Percentiles rank a stretch among this genome's conserved stretches.
Evolutionary conservation across 257 asterid genomes (phyloP).

Genomic region (Plantago elongata): DNA sequence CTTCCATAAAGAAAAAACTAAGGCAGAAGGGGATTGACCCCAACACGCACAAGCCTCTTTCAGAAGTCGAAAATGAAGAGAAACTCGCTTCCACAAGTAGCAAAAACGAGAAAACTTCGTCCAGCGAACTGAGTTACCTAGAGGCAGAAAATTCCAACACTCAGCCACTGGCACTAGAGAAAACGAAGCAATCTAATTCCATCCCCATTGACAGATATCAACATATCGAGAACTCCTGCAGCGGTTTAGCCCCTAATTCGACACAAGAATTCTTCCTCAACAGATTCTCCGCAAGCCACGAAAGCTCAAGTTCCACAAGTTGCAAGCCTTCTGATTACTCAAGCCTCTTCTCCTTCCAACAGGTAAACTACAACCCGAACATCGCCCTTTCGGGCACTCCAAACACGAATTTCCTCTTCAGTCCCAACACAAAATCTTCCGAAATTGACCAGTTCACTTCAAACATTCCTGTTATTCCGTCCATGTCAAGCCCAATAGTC

Average conservation of each 20-base stretch:
- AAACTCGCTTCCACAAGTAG: slow-evolving; percentile 21
- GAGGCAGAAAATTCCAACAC: slow-evolving; percentile 30
- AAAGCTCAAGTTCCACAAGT: slow-evolving; percentile 23
- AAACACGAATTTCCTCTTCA: slow-evolving; percentile 33
- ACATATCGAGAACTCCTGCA: slow-evolving; percentile 13
- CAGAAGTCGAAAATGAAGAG: slow-evolving; percentile 41
- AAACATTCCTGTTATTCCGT: slow-evolving; percentile 10
- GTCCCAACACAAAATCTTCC: slow-evolving; percentile 25
- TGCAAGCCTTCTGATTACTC: slow-evolving; percentile 32
- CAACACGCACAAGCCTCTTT: slow-evolving; percentile 69
- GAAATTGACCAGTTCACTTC: slow-evolving; percentile 32
- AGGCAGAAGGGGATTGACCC: slow-evolving; percentile 85
- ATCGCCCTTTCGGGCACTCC: slow-evolving; percentile 41
- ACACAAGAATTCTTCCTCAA: slow-evolving; percentile 67
- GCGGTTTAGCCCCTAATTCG: slow-evolving; percentile 19
- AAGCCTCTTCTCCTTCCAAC: slow-evolving; percentile 45
- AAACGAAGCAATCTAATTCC: slow-evolving; percentile 19
- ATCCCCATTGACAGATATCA: slow-evolving; percentile 26
- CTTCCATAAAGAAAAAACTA: slow-evolving; percentile 86
- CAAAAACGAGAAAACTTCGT: slow-evolving; percentile 43
- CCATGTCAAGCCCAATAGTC: slow-evolving; percentile 7
- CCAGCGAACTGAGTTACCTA: slow-evolving; percentile 44
- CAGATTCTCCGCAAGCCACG: slow-evolving; percentile 44
- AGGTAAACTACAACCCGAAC: slow-evolving; percentile 30
- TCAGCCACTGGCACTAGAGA: slow-evolving; percentile 21